Conservation (phyloP, 192 early-diverging fungal species). For the Coemansia sp. region DNA sequence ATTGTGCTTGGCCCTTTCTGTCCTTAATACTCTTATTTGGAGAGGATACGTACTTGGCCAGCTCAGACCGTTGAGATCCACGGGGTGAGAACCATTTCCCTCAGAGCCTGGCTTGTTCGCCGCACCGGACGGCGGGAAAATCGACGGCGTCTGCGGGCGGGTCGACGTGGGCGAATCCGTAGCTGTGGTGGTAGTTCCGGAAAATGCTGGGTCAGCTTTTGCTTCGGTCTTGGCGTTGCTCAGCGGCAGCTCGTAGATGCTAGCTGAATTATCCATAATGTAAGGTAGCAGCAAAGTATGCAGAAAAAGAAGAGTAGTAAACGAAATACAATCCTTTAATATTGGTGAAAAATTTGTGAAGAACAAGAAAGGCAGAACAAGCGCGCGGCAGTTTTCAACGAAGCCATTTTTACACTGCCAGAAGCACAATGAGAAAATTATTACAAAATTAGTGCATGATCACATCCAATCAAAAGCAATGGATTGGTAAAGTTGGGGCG, state of each 20-base stretch:
- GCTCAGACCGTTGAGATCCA: slow-evolving; percentile 73
- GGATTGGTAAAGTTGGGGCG: no score
- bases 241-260: slow-evolving; percentile 6
- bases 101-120: neutral
- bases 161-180: slow-evolving; percentile 31
- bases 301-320: slow-evolving; percentile 1
- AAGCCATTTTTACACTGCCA: no score
- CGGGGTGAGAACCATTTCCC: slow-evolving; percentile 25
- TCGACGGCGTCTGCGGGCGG: slow-evolving; percentile 46
- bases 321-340: neutral
- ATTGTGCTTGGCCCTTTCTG: neutral
- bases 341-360: neutral
- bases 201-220: neutral
- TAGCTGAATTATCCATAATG: slow-evolving; percentile 7
- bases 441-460: no score
- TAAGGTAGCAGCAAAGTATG: slow-evolving; percentile 2
- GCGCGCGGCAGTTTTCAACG: no score
- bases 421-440: no score
- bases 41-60: slow-evolving; percentile 72
- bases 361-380: slow-evolving; percentile 4
- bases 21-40: neutral
- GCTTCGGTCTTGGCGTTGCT: slow-evolving; percentile 10
- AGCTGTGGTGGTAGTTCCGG: slow-evolving; percentile 26
- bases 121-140: slow-evolving; percentile 28
- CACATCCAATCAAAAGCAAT: no score